Percentiles rank a stretch among this genome's conserved stretches.
phyloP scores from a whole-genome alignment of 2,329 filamentous ascomycete genomes.

The Dothistroma septosporum region DNA sequence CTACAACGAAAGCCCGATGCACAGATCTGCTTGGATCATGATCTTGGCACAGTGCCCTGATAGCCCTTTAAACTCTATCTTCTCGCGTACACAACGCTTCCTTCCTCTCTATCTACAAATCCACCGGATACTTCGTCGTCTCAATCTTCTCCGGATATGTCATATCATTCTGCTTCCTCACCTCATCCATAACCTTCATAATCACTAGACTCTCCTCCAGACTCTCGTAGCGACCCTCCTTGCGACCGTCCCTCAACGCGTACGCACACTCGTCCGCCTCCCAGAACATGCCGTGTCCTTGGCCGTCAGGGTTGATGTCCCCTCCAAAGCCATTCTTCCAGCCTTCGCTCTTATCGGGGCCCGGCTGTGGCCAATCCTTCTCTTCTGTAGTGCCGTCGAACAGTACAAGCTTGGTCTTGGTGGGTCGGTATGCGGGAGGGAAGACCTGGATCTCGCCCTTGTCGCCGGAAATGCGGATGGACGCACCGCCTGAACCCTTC shows the following conservation, averaged over 20 bases:
- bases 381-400: slow-evolving; percentile 46
- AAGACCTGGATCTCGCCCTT: slow-evolving; percentile 78
- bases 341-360: slow-evolving; percentile 45
- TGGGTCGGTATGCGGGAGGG: slow-evolving; percentile 66
- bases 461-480: slow-evolving; percentile 75
- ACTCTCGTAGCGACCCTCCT: slow-evolving; percentile 67
- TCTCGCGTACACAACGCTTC: not conserved
- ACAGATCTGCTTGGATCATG: no score
- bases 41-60: not conserved
- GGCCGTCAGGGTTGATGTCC: slow-evolving; percentile 46
- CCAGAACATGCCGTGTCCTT: slow-evolving; percentile 84
- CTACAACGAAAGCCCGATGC: not conserved
- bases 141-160: slow-evolving; percentile 64
- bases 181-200: slow-evolving; percentile 76
- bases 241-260: slow-evolving; percentile 69
- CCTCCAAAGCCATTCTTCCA: slow-evolving; percentile 48
- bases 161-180: slow-evolving; percentile 59
- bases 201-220: slow-evolving; percentile 75
- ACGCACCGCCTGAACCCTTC: slow-evolving; percentile 56
- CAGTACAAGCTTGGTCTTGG: slow-evolving; percentile 37
- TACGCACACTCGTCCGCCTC: slow-evolving; percentile 76
- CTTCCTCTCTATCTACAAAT: slow-evolving; percentile 26
- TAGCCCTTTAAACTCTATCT: not conserved
- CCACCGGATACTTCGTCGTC: slow-evolving; percentile 52
- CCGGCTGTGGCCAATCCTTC: slow-evolving; percentile 45